Evolutionary conservation across 1,139 yeast species (phyloP), one percentile per base, ranked within the genome.

Genomic region (Debaryomycetaceae sp.): DNA sequence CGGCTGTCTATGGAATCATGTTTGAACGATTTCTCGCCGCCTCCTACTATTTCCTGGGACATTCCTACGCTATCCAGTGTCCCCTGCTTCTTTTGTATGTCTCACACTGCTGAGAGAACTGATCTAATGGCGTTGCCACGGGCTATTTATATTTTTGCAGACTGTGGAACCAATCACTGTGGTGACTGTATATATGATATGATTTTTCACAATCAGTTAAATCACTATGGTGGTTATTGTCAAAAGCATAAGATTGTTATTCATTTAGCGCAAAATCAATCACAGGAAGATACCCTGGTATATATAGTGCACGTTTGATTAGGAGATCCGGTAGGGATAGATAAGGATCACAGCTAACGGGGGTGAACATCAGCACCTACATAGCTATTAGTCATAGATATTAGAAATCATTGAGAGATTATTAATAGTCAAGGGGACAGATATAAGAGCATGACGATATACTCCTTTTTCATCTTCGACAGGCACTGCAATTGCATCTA

Each of bases 401-500:
- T 27, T 27, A 27, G 31, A 27, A 27, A 27, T 7, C 31, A 27
- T 27, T 8, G 11, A 27, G 24, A 22, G 20, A 24, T 37, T 37
- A 37, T 24, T 13, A 24, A 9, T n/a, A 36, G 22, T 24, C 24
- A 37, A 23, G 27, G 36, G 31, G 5, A 39, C 14, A 9, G 5
- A 39, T 23, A 9, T 22, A 37, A 22, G 22, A 42, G 34, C 14
- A 58, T 58, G 63, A 52, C 61, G 8, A 81, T 89, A 44, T 84
- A 84, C 65, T 86, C 96, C 6, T 86, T 90, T 61, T 87, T 90
- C 83, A 79, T 91, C 44, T 91, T 85, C 60, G 97, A 91, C 60
- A 78, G 95, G 59, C 97, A 91, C 62, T 87, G 96, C 66, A 82
- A 81, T 53, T 87, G 95, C 58, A 79, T 87, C 36, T 87, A 80